Conservation (phyloP, 2,329 filamentous ascomycete genomes). For the Shiraia sp. region DNA sequence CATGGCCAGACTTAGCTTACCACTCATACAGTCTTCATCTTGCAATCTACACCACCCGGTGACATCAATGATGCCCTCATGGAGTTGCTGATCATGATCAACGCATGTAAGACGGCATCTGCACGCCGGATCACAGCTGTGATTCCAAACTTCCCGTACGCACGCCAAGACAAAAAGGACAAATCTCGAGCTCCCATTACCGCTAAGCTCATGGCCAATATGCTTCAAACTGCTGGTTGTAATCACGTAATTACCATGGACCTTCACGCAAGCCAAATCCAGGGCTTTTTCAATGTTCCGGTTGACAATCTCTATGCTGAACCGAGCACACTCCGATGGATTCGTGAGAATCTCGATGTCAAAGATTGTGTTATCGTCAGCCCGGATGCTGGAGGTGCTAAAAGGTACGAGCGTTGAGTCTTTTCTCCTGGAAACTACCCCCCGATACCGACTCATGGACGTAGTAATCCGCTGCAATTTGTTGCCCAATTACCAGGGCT, state of each 20-base stretch:
- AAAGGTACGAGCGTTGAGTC: slow-evolving; percentile 60
- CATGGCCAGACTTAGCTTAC: slow-evolving; percentile 22
- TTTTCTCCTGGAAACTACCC: slow-evolving; percentile 1
- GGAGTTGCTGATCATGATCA: slow-evolving; percentile 98
- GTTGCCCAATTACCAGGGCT: no score
- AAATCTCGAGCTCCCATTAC: slow-evolving; percentile 95
- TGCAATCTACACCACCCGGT: slow-evolving; percentile 91
- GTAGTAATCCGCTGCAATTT: no score
- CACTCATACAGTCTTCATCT: slow-evolving; percentile 73
- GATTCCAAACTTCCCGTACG: slow-evolving; percentile 95
- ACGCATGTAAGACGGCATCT: slow-evolving; percentile 83
- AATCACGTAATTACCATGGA: slow-evolving; percentile 97
- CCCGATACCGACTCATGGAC: background rate
- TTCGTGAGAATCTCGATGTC: slow-evolving; percentile 79
- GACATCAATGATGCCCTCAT: slow-evolving; percentile 98
- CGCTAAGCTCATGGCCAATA: slow-evolving; percentile 94
- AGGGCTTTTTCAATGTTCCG: slow-evolving; percentile 90
- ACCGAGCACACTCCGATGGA: slow-evolving; percentile 89
- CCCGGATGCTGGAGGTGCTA: slow-evolving; percentile 92
- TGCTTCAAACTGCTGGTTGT: slow-evolving; percentile 93
- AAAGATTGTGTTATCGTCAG: slow-evolving; percentile 91
- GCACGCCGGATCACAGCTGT: slow-evolving; percentile 93
- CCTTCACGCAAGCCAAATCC: slow-evolving; percentile 88
- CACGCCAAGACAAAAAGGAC: slow-evolving; percentile 97
- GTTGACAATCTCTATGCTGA: slow-evolving; percentile 89